phyloP scores from a whole-genome alignment of 495 filamentous ascomycete species.

The Hyaloscypha variabilis region DNA sequence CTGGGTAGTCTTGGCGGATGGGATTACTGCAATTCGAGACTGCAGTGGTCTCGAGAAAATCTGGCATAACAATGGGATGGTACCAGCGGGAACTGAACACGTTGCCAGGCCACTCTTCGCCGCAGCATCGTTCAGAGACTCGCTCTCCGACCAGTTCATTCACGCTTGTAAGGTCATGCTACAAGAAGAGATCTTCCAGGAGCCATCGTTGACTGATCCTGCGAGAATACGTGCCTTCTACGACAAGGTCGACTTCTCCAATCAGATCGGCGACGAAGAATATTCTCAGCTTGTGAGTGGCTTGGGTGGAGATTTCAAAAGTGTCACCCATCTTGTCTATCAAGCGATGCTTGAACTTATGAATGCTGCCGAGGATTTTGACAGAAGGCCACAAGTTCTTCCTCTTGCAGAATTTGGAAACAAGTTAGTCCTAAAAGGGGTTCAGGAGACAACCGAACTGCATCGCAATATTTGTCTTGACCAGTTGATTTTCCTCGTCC shows the following conservation, averaged over 20 bases:
- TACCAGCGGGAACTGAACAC: slow-evolving; percentile 6
- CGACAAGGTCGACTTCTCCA: slow-evolving; percentile 69
- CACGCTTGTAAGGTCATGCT: slow-evolving; percentile 61
- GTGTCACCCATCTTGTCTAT: slow-evolving; percentile 56
- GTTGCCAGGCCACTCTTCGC: slow-evolving; percentile 26
- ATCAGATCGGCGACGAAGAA: slow-evolving; percentile 74
- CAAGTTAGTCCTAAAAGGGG: slow-evolving; percentile 69
- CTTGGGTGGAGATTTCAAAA: slow-evolving; percentile 58
- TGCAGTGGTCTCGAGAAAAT: slow-evolving; percentile 79
- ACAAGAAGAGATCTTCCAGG: slow-evolving; percentile 69
- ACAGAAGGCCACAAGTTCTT: slow-evolving; percentile 38
- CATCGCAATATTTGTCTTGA: slow-evolving; percentile 73
- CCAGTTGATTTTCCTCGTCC: slow-evolving; percentile 79
- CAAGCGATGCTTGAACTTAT: slow-evolving; percentile 44
- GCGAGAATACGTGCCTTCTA: slow-evolving; percentile 73
- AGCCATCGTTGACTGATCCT: slow-evolving; percentile 62
- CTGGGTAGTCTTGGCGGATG: slow-evolving; percentile 81
- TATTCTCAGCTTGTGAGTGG: slow-evolving; percentile 54
- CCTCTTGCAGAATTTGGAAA: slow-evolving; percentile 71
- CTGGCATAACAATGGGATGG: slow-evolving; percentile 49
- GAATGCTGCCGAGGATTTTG: slow-evolving; percentile 40
- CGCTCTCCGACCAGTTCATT: slow-evolving; percentile 63
- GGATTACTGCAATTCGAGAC: slow-evolving; percentile 73
- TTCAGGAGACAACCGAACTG: slow-evolving; percentile 74
- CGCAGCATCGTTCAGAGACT: slow-evolving; percentile 36